Evolutionary conservation across 371 early-diverging fungal genomes (phyloP).

Genomic region (Enterocytospora artemiae): DNA sequence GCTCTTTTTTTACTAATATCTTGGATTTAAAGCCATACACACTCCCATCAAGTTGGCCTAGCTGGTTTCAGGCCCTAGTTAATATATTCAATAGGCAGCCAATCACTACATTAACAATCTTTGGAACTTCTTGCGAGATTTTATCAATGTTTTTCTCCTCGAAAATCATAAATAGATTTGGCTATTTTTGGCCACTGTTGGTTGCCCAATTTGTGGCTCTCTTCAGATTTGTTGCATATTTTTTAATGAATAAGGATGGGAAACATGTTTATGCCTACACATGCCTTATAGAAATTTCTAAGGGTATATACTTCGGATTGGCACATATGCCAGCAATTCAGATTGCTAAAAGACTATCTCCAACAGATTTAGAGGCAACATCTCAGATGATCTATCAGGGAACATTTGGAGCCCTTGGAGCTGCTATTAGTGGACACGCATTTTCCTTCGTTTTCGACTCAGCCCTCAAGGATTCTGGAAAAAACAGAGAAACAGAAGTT

Average conservation of each 20-base stretch:
- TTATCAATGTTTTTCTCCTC: constrained; percentile 49
- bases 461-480: constrained; percentile 10
- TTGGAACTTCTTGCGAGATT: constrained; percentile 58
- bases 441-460: constrained; percentile 32
- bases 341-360: constrained; percentile 51
- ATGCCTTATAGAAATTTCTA: constrained; percentile 56
- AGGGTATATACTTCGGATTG: constrained; percentile 59
- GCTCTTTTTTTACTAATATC: constrained; percentile 46
- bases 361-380: constrained; percentile 56
- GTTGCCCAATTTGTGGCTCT: constrained; percentile 54
- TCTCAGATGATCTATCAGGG: constrained; percentile 58
- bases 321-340: constrained; percentile 57
- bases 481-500: neutral
- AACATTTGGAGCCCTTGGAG: constrained; percentile 54
- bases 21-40: constrained; percentile 48
- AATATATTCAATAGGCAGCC: constrained; percentile 49
- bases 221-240: constrained; percentile 53
- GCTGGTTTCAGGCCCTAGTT: constrained; percentile 9
- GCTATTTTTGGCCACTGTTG: constrained; percentile 57
- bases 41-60: constrained; percentile 37
- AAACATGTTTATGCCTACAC: constrained; percentile 38
- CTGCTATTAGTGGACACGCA: constrained; percentile 48
- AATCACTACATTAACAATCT: constrained; percentile 48
- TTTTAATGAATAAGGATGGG: constrained; percentile 15
- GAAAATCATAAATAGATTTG: constrained; percentile 35